These are phyloP conservation scores for Ophiostoma piceae DNA, from an alignment of 2,329 filamentous ascomycete species.

Conservation along the genomic window DNA sequence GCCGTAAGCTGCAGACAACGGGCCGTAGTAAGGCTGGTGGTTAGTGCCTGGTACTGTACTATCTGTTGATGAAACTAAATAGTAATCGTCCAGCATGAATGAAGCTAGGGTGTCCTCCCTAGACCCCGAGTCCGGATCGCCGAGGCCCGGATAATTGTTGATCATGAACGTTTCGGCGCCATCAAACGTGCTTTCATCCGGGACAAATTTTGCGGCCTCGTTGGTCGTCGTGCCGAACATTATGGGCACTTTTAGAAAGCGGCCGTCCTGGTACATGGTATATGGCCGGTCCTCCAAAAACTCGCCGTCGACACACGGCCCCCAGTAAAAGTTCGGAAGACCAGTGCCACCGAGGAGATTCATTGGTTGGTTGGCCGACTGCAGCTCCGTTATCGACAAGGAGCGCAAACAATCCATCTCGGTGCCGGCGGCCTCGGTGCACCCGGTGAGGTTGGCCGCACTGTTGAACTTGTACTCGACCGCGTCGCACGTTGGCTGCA, in stretches of 20 bases:
- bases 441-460: neutral
- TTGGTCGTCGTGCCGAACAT: slow-evolving; percentile 37
- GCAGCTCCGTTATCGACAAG: neutral
- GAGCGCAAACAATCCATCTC: neutral
- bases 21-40: neutral
- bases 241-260: slow-evolving; percentile 42
- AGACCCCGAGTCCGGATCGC: neutral
- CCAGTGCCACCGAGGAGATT: neutral
- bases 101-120: neutral
- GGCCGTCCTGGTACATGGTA: slow-evolving; percentile 37
- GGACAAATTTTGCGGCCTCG: neutral
- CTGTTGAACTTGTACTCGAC: neutral
- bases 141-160: neutral
- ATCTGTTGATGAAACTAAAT: neutral
- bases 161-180: neutral
- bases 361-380: neutral
- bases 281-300: slow-evolving; percentile 42
- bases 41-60: too few species aligned
- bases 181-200: neutral
- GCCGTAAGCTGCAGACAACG: neutral
- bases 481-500: neutral
- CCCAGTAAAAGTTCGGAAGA: slow-evolving; percentile 43
- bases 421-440: neutral
- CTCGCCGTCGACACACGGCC: slow-evolving; percentile 46
- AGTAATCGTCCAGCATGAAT: neutral